Evolutionary conservation across 331 rosid genomes (phyloP).

Genomic region (Erythrophleum ivorense): DNA sequence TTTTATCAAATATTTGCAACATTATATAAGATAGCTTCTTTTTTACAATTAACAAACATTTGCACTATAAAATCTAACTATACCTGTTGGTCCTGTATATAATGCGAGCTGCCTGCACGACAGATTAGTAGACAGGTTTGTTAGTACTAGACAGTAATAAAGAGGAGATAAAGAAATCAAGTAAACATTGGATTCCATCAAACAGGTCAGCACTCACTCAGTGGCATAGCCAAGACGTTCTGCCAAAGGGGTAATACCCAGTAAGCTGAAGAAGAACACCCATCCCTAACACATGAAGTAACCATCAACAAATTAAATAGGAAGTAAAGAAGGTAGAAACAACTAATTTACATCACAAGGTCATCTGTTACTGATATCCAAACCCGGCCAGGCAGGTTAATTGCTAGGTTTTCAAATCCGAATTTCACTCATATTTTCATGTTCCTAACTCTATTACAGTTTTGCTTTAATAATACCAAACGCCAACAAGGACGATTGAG

Average conservation of each 20-base stretch:
- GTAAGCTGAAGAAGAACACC: conserved; percentile 71
- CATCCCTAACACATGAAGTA: conserved; percentile 56
- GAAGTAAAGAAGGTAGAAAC: not conserved
- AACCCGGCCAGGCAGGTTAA: not conserved
- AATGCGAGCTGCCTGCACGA: conserved; percentile 86
- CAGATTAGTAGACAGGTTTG: conserved; percentile 23
- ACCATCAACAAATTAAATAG: conserved; percentile 45
- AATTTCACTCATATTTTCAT: not conserved
- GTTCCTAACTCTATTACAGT: not conserved
- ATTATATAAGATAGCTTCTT: not conserved
- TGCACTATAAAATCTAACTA: not conserved
- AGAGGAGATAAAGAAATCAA: not conserved
- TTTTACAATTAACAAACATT: not conserved
- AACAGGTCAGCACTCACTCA: conserved; percentile 59
- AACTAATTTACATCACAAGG: not conserved
- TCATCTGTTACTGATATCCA: not conserved
- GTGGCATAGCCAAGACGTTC: conserved; percentile 86
- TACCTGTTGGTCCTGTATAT: conserved; percentile 95
- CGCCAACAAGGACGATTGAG: not conserved
- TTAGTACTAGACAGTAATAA: not conserved
- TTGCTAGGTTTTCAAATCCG: not conserved
- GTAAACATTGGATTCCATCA: not conserved
- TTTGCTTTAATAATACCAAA: not conserved
- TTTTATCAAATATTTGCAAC: not conserved
- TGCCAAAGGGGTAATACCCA: conserved; percentile 77